Evolutionary conservation across 2,329 filamentous ascomycete species (phyloP).

Genomic region (Penicillium freii): DNA sequence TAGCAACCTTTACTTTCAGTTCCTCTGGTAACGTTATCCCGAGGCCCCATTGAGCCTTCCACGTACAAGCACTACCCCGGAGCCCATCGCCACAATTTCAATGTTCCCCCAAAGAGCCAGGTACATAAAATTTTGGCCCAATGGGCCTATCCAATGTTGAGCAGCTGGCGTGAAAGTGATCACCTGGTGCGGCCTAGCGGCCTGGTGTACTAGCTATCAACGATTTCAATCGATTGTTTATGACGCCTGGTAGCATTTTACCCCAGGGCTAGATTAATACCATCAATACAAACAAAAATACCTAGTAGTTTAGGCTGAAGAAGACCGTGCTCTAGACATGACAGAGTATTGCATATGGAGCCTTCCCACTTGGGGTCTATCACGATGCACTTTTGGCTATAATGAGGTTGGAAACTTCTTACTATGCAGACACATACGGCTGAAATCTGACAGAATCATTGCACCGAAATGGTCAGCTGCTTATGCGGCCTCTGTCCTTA

Average conservation of each 20-base stretch:
- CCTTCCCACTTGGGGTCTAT: background rate
- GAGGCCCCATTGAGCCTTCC: background rate
- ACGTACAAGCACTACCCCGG: background rate
- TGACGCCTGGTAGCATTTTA: background rate
- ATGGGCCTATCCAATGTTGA: background rate
- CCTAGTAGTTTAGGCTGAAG: background rate
- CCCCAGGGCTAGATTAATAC: background rate
- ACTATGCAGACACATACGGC: background rate
- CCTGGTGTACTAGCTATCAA: background rate
- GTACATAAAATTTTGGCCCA: background rate
- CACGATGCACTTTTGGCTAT: background rate
- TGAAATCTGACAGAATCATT: background rate
- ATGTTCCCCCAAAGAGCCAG: background rate
- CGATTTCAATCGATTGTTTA: background rate
- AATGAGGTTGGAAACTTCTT: background rate
- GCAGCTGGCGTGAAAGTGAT: background rate
- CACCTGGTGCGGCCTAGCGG: background rate
- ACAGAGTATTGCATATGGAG: background rate
- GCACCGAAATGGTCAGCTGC: background rate
- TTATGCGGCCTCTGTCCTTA: background rate
- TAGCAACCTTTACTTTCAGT: background rate
- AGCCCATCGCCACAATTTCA: background rate
- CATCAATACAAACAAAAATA: background rate
- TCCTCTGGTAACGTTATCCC: background rate
- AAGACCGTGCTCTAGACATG: background rate